Evolutionary conservation across 768 basidiomycete species (phyloP).

Genomic region (Macrocybe gigantea): DNA sequence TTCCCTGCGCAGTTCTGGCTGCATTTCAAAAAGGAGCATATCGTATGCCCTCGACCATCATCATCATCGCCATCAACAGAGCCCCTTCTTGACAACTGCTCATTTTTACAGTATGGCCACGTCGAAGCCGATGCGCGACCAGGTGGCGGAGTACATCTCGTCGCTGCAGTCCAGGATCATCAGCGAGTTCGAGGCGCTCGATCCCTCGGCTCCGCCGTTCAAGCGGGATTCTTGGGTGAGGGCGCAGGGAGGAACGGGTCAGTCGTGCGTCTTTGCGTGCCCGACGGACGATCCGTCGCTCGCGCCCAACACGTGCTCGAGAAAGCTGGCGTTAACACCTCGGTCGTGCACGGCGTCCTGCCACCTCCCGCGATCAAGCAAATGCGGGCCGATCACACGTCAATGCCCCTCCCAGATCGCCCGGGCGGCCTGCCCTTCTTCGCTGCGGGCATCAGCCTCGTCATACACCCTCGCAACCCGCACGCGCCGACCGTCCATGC

Average conservation of each 20-base stretch:
- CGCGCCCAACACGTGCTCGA: constrained; percentile 60
- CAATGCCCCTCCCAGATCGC: constrained; percentile 60
- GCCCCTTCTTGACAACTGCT: background rate
- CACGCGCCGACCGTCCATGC: constrained; percentile 91
- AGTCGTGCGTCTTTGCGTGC: constrained; percentile 76
- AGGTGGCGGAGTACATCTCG: constrained; percentile 72
- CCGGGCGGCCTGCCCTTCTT: constrained; percentile 80
- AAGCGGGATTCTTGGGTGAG: constrained; percentile 79
- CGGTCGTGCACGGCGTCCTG: constrained; percentile 81
- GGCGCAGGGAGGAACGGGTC: constrained; percentile 66
- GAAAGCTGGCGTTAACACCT: constrained; percentile 95
- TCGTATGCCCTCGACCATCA: too few species aligned
- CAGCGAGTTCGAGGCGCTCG: constrained; percentile 67
- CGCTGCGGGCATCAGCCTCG: constrained; percentile 86
- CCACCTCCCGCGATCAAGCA: constrained; percentile 87
- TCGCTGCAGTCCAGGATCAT: constrained; percentile 79
- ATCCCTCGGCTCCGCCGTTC: constrained; percentile 66
- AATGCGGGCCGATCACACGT: constrained; percentile 90
- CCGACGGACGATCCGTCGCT: constrained; percentile 28
- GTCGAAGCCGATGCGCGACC: constrained; percentile 58
- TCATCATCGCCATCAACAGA: background rate
- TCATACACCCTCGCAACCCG: constrained; percentile 92
- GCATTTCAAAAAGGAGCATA: too few species aligned
- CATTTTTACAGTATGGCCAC: constrained; percentile 11
- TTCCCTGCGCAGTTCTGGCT: too few species aligned